phyloP scores from a whole-genome alignment of 345 rosid species.

The Citrus reticulata region DNA sequence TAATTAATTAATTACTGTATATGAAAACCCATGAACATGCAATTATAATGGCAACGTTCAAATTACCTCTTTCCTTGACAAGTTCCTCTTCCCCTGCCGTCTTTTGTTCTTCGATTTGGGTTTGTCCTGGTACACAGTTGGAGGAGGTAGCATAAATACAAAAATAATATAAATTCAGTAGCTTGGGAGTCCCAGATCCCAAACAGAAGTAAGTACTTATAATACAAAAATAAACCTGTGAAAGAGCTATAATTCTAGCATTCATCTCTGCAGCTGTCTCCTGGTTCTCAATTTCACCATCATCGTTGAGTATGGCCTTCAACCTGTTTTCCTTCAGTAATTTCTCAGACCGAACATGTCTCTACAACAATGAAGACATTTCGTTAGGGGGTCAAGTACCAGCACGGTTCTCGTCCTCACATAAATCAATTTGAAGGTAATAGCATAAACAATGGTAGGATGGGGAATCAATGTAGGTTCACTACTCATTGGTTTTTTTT shows the following conservation, averaged over 20 bases:
- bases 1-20: not conserved
- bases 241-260: slow-evolving; percentile 42
- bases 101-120: slow-evolving; percentile 35
- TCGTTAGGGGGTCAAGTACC: not conserved
- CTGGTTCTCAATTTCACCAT: slow-evolving; percentile 68
- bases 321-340: slow-evolving; percentile 58
- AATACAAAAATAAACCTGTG: slow-evolving; percentile 31
- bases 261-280: slow-evolving; percentile 56
- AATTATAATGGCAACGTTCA: not conserved
- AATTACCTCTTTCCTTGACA: slow-evolving; percentile 31
- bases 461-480: not conserved
- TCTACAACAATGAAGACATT: slow-evolving; percentile 28
- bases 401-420: not conserved
- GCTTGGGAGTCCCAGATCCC: not conserved
- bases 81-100: slow-evolving; percentile 33
- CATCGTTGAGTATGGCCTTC: slow-evolving; percentile 54
- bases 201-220: not conserved
- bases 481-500: no score
- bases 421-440: not conserved
- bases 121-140: slow-evolving; percentile 21
- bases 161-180: not conserved
- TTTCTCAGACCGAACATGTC: slow-evolving; percentile 66
- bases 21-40: not conserved
- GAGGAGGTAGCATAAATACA: not conserved
- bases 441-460: not conserved